phyloP scores from a whole-genome alignment of 2,329 filamentous ascomycete species.

The Penicillium frequentans region DNA sequence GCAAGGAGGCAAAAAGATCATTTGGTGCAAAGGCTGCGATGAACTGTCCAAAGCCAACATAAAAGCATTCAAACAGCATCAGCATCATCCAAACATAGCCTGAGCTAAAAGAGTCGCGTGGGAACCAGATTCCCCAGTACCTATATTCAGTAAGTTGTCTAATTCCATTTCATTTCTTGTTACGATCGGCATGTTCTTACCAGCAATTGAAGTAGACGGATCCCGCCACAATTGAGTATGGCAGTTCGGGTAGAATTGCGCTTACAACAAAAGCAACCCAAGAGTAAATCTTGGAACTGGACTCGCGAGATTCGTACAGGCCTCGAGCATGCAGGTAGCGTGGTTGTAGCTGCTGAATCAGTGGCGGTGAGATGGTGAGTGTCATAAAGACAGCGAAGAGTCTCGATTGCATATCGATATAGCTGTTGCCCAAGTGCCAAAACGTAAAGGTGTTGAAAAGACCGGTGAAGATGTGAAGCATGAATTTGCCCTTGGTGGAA shows the following conservation, averaged over 20 bases:
- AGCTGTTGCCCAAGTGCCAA: conserved; percentile 58
- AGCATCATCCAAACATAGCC: conserved; percentile 65
- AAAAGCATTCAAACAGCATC: conserved; percentile 66
- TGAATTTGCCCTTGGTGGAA: conserved; percentile 56
- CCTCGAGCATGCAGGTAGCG: conserved; percentile 65
- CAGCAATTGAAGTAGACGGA: conserved; percentile 66
- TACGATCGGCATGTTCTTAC: conserved; percentile 39
- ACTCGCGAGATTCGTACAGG: conserved; percentile 71
- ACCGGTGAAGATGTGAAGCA: conserved; percentile 62
- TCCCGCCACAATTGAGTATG: conserved; percentile 66
- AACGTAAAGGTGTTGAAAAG: conserved; percentile 73
- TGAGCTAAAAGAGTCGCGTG: conserved; percentile 56
- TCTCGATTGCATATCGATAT: conserved; percentile 66
- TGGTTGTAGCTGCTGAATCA: conserved; percentile 77
- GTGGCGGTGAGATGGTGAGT: conserved; percentile 69
- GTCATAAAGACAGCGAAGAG: conserved; percentile 78
- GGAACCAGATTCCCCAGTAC: conserved; percentile 58
- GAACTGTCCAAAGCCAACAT: conserved; percentile 64
- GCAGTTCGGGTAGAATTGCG: conserved; percentile 67
- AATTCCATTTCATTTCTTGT: background rate
- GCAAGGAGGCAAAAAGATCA: conserved; percentile 63
- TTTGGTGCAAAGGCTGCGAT: conserved; percentile 68
- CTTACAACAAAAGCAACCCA: conserved; percentile 71
- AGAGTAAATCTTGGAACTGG: conserved; percentile 76
- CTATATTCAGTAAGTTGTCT: conserved; percentile 24